phyloP scores from a whole-genome alignment of 768 basidiomycete genomes.

The Rickenella mellea region DNA sequence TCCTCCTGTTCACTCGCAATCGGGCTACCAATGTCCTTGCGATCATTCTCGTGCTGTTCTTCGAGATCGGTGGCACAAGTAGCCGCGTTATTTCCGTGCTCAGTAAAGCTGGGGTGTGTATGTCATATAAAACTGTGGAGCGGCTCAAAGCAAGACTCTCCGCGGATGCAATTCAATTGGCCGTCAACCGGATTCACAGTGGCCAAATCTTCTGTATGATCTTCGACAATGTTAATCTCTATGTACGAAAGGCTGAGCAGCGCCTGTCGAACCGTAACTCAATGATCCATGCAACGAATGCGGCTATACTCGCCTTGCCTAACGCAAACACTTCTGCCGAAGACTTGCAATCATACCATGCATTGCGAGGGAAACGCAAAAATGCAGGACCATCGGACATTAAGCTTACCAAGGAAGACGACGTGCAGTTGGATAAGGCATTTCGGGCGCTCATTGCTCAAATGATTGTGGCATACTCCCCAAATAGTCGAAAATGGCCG shows the following conservation, averaged over 20 bases:
- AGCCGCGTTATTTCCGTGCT: slow-evolving; percentile 18
- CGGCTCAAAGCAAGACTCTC: slow-evolving; percentile 18
- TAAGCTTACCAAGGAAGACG: slow-evolving; percentile 10
- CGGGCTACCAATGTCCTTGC: slow-evolving; percentile 19
- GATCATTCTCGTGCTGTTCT: slow-evolving; percentile 20
- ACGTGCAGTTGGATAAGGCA: slow-evolving; percentile 7
- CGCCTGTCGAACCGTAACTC: slow-evolving; percentile 18
- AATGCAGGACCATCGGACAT: slow-evolving; percentile 13
- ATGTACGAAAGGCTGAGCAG: slow-evolving; percentile 20
- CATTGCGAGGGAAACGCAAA: slow-evolving; percentile 9
- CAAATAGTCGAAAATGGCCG: slow-evolving; percentile 8
- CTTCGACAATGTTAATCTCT: slow-evolving; percentile 27
- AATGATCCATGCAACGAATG: slow-evolving; percentile 21
- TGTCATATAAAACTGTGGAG: slow-evolving; percentile 18
- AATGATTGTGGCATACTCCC: slow-evolving; percentile 9
- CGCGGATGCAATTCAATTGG: slow-evolving; percentile 15
- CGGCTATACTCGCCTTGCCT: slow-evolving; percentile 9
- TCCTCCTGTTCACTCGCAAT: slow-evolving; percentile 19
- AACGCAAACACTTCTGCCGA: slow-evolving; percentile 5
- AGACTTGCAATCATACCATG: slow-evolving; percentile 8
- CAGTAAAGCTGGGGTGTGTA: slow-evolving; percentile 18
- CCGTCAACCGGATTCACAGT: slow-evolving; percentile 16
- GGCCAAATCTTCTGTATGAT: slow-evolving; percentile 12
- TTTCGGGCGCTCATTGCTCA: slow-evolving; percentile 8
- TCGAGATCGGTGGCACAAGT: slow-evolving; percentile 21